Evolutionary conservation across 2,329 filamentous ascomycete genomes (phyloP).

Genomic region (Xylariaceae sp.): DNA sequence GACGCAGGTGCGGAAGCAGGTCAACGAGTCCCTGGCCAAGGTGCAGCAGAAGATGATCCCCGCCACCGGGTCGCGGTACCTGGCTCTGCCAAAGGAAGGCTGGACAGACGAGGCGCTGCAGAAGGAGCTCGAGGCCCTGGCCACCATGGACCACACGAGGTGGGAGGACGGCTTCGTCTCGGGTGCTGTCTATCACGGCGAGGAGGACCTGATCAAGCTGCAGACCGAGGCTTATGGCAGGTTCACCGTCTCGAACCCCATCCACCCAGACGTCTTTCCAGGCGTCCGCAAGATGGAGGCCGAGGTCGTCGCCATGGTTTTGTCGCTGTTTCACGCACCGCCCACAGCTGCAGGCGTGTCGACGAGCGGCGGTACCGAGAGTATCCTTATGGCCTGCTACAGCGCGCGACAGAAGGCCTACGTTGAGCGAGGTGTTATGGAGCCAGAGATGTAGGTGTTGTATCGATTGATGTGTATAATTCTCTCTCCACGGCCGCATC

Average conservation of each 20-base stretch:
- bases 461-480: not conserved
- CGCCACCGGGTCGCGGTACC: slow-evolving; percentile 64
- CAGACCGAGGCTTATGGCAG: slow-evolving; percentile 91
- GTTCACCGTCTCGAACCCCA: slow-evolving; percentile 93
- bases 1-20: slow-evolving; percentile 76
- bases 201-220: slow-evolving; percentile 70
- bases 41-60: slow-evolving; percentile 80
- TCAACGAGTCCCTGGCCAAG: slow-evolving; percentile 73
- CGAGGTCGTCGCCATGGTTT: slow-evolving; percentile 92
- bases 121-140: slow-evolving; percentile 72
- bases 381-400: slow-evolving; percentile 91
- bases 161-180: slow-evolving; percentile 97
- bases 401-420: slow-evolving; percentile 86
- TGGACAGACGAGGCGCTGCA: slow-evolving; percentile 74
- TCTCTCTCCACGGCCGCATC: not conserved
- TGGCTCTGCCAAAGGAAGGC: slow-evolving; percentile 75
- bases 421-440: slow-evolving; percentile 76
- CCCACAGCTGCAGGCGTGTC: slow-evolving; percentile 80
- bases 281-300: slow-evolving; percentile 99
- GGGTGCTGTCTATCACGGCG: slow-evolving; percentile 94
- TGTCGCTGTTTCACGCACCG: slow-evolving; percentile 84
- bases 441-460: slow-evolving; percentile 88
- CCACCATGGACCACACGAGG: slow-evolving; percentile 83
- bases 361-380: slow-evolving; percentile 91
- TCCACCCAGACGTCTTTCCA: slow-evolving; percentile 97